These are phyloP conservation scores for Picochlorum sp. DNA, from an alignment of 139 green algal genomes.

Conservation along the genomic window DNA sequence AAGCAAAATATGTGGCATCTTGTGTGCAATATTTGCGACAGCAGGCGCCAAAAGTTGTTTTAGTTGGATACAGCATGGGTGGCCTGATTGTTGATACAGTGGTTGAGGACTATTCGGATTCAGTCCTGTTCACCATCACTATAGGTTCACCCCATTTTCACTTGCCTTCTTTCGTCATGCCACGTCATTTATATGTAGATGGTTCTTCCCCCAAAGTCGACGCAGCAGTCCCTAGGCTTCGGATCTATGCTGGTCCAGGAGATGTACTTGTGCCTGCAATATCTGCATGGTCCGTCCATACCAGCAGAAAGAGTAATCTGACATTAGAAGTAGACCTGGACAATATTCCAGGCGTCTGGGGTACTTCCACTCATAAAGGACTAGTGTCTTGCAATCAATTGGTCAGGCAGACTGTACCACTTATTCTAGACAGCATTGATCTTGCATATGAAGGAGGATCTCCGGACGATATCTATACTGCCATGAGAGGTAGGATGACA, in stretches of 20 bases:
- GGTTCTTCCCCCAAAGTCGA: neutral
- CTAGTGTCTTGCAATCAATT: constrained; percentile 17
- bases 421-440: constrained; percentile 2
- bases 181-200: neutral
- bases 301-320: neutral
- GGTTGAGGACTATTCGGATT: neutral
- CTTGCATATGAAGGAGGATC: neutral
- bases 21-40: neutral
- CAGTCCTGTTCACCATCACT: neutral
- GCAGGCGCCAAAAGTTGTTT: neutral
- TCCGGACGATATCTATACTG: neutral
- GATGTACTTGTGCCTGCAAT: constrained; percentile 5
- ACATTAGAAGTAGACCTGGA: constrained; percentile 11
- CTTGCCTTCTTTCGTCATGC: constrained; percentile 6
- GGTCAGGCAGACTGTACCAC: neutral
- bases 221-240: neutral
- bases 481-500: neutral
- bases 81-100: constrained; percentile 6
- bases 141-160: constrained; percentile 4
- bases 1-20: constrained; percentile 1
- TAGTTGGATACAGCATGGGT: constrained; percentile 15
- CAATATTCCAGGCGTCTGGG: constrained; percentile 11
- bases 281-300: constrained; percentile 2
- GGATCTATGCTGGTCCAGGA: constrained; percentile 2
- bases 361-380: constrained; percentile 7